phyloP scores from a whole-genome alignment of 2,329 filamentous ascomycete species.

The Cordyceps tenuipes region DNA sequence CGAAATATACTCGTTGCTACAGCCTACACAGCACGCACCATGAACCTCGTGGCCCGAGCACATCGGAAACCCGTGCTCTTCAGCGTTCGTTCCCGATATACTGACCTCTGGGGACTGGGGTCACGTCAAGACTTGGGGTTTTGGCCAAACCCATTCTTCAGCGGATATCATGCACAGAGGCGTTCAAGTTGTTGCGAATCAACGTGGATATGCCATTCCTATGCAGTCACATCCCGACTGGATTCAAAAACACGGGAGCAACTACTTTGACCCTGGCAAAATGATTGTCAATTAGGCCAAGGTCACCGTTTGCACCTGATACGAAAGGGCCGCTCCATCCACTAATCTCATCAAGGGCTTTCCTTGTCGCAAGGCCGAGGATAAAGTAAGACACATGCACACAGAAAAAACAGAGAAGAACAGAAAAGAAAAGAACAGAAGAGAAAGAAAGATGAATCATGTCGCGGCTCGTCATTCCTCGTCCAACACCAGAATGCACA shows the following conservation, averaged over 20 bases:
- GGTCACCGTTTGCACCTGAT: too few relatives aligned
- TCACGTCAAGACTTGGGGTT: constrained; percentile 33
- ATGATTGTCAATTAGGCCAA: not conserved
- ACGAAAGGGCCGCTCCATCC: too few relatives aligned
- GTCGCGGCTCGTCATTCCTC: too few relatives aligned
- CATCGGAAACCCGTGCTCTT: constrained; percentile 34
- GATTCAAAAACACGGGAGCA: not conserved
- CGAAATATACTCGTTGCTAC: constrained; percentile 37
- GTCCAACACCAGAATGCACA: too few relatives aligned
- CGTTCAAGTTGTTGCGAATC: constrained; percentile 32
- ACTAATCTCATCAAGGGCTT: too few relatives aligned
- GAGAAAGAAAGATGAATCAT: too few relatives aligned
- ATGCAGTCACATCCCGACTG: not conserved
- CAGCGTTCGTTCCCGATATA: constrained; percentile 44
- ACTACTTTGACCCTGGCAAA: not conserved
- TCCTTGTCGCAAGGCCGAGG: too few relatives aligned
- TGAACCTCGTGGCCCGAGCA: constrained; percentile 43
- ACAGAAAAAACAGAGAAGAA: too few relatives aligned
- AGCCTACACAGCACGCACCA: constrained; percentile 54
- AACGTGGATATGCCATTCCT: constrained; percentile 32
- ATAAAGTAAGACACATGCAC: too few relatives aligned
- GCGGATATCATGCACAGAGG: constrained; percentile 19
- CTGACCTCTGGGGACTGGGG: constrained; percentile 22
- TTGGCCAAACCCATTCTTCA: constrained; percentile 42
- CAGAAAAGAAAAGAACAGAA: too few relatives aligned